Percentiles rank a stretch among this genome's conserved stretches.
Conservation (phyloP, 1,284 basidiomycete genomes). For the Wallemia mellicola region DNA sequence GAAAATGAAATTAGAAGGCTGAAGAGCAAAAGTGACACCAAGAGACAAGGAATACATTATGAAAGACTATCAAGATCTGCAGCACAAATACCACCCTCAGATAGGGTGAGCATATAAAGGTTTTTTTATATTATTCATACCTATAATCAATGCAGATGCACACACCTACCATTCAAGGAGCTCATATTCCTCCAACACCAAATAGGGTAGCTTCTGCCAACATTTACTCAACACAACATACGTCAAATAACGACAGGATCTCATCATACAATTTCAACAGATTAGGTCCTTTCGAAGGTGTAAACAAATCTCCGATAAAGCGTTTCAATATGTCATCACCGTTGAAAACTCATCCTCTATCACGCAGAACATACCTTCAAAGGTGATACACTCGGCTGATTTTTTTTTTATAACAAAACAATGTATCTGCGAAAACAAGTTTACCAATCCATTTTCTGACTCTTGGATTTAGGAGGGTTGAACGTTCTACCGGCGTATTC, state of each 20-base stretch:
- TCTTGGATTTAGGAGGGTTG: slow-evolving; percentile 13
- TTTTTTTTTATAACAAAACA: background rate
- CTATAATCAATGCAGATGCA: too few relatives aligned
- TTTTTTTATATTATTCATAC: too few relatives aligned
- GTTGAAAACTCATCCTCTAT: background rate
- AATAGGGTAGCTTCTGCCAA: background rate
- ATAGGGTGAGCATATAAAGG: too few relatives aligned
- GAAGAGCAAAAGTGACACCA: background rate
- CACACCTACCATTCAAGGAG: background rate
- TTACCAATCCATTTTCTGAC: slow-evolving; percentile 48
- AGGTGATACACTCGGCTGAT: too few relatives aligned
- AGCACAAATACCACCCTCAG: background rate
- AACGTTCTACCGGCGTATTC: slow-evolving; percentile 32
- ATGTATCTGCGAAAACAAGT: slow-evolving; percentile 1
- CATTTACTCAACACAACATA: background rate
- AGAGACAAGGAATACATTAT: background rate
- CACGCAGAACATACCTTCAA: background rate
- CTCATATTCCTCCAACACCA: background rate
- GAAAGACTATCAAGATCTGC: background rate
- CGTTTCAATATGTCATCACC: background rate
- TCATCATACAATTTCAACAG: background rate
- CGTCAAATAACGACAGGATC: background rate
- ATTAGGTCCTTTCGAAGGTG: background rate
- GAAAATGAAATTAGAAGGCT: background rate
- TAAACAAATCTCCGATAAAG: background rate